Conservation (phyloP, 2,329 filamentous ascomycete genomes). For the Penicillium psychrosexuale region DNA sequence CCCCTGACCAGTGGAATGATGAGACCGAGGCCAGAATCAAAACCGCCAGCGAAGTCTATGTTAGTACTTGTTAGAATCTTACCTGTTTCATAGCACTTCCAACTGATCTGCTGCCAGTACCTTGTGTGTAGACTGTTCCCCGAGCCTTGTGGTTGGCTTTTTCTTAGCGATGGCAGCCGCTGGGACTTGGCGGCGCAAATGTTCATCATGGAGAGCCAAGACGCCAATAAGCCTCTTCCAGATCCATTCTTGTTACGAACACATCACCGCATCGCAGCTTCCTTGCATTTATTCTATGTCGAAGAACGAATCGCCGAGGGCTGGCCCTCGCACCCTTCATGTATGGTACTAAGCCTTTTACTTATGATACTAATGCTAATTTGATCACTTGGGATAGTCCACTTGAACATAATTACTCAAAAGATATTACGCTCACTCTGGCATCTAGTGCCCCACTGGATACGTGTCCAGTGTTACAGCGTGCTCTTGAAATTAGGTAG, state of each 20-base stretch:
- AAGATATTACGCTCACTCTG: slow-evolving; percentile 1
- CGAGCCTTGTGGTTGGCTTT: slow-evolving; percentile 2
- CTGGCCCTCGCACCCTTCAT: slow-evolving; percentile 4
- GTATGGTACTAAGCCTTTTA: not conserved
- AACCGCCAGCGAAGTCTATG: not conserved
- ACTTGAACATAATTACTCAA: not conserved
- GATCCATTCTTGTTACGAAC: slow-evolving; percentile 9
- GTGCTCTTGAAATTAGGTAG: slow-evolving; percentile 1
- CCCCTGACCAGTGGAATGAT: not conserved
- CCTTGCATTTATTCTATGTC: slow-evolving; percentile 14
- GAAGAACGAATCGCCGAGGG: slow-evolving; percentile 10
- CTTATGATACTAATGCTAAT: not conserved
- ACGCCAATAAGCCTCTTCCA: slow-evolving; percentile 2
- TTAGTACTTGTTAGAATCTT: not conserved
- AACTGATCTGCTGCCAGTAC: not conserved
- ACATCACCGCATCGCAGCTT: slow-evolving; percentile 9
- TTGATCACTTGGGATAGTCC: not conserved
- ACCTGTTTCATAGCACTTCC: not conserved
- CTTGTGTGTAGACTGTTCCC: not conserved
- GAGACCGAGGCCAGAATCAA: slow-evolving; percentile 2
- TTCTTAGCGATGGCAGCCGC: slow-evolving; percentile 1
- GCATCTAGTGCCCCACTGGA: not conserved
- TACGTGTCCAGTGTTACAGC: slow-evolving; percentile 2
- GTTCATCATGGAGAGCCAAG: not conserved
- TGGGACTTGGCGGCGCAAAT: slow-evolving; percentile 2